Conservation (phyloP, 805 yeast genomes). For the Candida koratica region DNA sequence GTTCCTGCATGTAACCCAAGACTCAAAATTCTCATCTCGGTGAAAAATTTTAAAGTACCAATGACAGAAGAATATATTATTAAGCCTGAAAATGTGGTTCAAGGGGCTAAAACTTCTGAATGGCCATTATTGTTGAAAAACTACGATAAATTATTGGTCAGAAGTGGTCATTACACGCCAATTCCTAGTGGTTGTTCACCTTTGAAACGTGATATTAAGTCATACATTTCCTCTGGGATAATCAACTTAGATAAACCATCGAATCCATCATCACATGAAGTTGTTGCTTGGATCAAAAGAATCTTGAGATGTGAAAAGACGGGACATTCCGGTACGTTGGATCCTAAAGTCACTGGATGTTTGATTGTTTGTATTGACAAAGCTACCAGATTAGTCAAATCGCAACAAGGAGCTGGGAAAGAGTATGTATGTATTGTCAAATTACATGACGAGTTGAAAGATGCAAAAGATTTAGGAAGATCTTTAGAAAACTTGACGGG, state of each 20-base stretch:
- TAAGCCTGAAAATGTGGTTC: conserved; percentile 80
- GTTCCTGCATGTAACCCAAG: not conserved
- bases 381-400: conserved; percentile 95
- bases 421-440: conserved; percentile 98
- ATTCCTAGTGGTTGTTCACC: conserved; percentile 96
- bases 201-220: conserved; percentile 85
- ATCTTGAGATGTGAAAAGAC: conserved; percentile 94
- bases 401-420: conserved; percentile 99
- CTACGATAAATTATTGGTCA: conserved; percentile 88
- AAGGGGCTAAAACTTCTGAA: conserved; percentile 81
- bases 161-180: conserved; percentile 97
- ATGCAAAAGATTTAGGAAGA: conserved; percentile 84
- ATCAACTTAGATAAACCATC: conserved; percentile 97
- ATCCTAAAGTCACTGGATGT: conserved; percentile 98
- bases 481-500: conserved; percentile 93
- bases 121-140: conserved; percentile 95
- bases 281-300: conserved; percentile 98
- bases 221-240: conserved; percentile 90
- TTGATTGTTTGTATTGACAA: conserved; percentile 96
- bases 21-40: conserved; percentile 5
- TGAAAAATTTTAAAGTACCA: conserved; percentile 10
- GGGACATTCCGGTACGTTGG: conserved; percentile 98
- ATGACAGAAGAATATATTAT: conserved; percentile 74
- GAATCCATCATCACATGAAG: conserved; percentile 98
- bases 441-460: conserved; percentile 88